Percentiles rank a stretch among this genome's conserved stretches.
phyloP scores from a whole-genome alignment of 1,284 basidiomycete genomes.

The Trametes polyzona region DNA sequence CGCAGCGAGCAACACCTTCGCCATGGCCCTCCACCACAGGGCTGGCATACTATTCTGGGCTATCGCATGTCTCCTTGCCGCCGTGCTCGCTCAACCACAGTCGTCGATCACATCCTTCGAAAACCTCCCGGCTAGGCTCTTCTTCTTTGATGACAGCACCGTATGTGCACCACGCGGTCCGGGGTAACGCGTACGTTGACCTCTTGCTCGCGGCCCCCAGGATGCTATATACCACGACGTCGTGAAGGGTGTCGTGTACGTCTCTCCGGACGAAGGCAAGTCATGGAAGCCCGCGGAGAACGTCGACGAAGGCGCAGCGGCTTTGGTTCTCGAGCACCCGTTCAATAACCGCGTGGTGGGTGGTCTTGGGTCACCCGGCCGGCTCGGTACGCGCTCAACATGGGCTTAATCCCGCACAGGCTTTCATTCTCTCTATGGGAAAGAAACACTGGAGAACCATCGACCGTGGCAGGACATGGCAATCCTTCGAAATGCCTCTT shows the following conservation, averaged over 20 bases:
- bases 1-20: slow-evolving; percentile 29
- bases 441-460: slow-evolving; percentile 84
- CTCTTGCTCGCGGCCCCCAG: slow-evolving; percentile 42
- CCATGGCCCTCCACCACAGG: slow-evolving; percentile 43
- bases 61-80: slow-evolving; percentile 31
- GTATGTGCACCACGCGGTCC: slow-evolving; percentile 47
- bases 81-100: slow-evolving; percentile 44
- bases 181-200: slow-evolving; percentile 12
- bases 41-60: slow-evolving; percentile 40
- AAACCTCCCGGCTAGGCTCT: slow-evolving; percentile 82
- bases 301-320: slow-evolving; percentile 66
- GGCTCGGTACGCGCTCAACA: too few relatives aligned
- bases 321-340: slow-evolving; percentile 87
- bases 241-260: slow-evolving; percentile 67
- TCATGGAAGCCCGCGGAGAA: slow-evolving; percentile 69
- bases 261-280: slow-evolving; percentile 92
- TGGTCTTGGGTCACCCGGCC: too few relatives aligned
- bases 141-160: slow-evolving; percentile 92
- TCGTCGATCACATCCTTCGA: slow-evolving; percentile 54
- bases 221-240: slow-evolving; percentile 85
- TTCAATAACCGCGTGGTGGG: slow-evolving; percentile 59
- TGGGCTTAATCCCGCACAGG: too few relatives aligned
- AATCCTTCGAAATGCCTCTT: slow-evolving; percentile 71
- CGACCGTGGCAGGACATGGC: slow-evolving; percentile 87
- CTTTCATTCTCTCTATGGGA: slow-evolving; percentile 78